These are phyloP conservation scores for Pontederia crassipes DNA, from an alignment of 176 grass and related monocot genomes.

Conservation along the genomic window DNA sequence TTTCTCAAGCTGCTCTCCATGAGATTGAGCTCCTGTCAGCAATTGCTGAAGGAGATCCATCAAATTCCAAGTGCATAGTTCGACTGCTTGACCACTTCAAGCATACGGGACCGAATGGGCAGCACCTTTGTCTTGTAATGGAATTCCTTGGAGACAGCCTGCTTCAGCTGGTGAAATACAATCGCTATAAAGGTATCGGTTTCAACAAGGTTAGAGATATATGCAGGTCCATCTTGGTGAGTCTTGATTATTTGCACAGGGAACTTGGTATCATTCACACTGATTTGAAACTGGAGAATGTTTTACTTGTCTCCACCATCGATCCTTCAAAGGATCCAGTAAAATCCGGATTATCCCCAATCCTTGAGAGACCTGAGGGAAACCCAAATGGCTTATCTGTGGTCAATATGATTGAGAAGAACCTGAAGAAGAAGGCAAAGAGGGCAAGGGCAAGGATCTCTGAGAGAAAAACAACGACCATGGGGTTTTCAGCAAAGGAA, in stretches of 20 bases:
- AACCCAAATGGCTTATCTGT: slow-evolving; percentile 46
- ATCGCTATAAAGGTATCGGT: slow-evolving; percentile 82
- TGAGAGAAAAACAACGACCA: slow-evolving; percentile 55
- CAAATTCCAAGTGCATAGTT: slow-evolving; percentile 63
- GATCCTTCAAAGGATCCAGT: slow-evolving; percentile 81
- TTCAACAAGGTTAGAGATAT: slow-evolving; percentile 50
- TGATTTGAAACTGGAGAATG: slow-evolving; percentile 82
- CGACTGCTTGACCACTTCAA: slow-evolving; percentile 88
- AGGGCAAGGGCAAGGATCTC: slow-evolving; percentile 73
- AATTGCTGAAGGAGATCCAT: slow-evolving; percentile 57
- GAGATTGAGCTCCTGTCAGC: slow-evolving; percentile 75
- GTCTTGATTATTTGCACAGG: slow-evolving; percentile 80
- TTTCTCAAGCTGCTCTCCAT: slow-evolving; percentile 81
- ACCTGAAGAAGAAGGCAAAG: slow-evolving; percentile 71
- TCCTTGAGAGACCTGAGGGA: slow-evolving; percentile 73
- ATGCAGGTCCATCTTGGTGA: slow-evolving; percentile 78
- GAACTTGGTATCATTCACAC: slow-evolving; percentile 90
- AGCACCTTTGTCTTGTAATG: slow-evolving; percentile 85
- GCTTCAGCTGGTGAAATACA: slow-evolving; percentile 77
- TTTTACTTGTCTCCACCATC: slow-evolving; percentile 79
- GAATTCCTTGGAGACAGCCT: slow-evolving; percentile 93
- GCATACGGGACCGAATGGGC: slow-evolving; percentile 73
- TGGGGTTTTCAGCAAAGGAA: slow-evolving; percentile 32
- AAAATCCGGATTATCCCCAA: slow-evolving; percentile 53
- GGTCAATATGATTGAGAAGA: slow-evolving; percentile 65